Evolutionary conservation across 1,284 basidiomycete species (phyloP).

Genomic region (Schizophyllum amplum): DNA sequence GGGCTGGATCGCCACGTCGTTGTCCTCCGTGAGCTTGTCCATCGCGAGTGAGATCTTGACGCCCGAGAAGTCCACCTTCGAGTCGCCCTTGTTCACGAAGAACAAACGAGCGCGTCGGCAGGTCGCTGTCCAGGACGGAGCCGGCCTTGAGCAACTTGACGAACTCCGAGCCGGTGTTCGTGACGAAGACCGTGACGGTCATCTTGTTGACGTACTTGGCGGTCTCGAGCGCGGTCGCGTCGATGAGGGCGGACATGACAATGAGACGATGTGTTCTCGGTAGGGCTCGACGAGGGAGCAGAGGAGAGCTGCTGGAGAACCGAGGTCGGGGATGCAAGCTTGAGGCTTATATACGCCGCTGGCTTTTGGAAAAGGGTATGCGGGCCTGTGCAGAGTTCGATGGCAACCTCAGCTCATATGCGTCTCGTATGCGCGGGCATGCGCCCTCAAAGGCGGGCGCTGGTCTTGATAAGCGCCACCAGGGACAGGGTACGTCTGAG

Average conservation of each 20-base stretch:
- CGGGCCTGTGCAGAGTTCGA: no score
- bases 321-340: neutral
- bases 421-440: no score
- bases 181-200: slow-evolving; percentile 30
- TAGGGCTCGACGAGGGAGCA: neutral
- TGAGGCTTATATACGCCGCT: neutral
- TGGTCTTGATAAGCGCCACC: no score
- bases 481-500: no score
- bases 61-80: slow-evolving; percentile 33
- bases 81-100: slow-evolving; percentile 29
- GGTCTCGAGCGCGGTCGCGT: slow-evolving; percentile 19
- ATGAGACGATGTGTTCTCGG: neutral
- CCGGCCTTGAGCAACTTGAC: slow-evolving; percentile 34
- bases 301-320: neutral
- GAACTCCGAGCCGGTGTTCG: slow-evolving; percentile 28
- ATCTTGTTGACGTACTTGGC: slow-evolving; percentile 30
- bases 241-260: slow-evolving; percentile 12
- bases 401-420: no score
- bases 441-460: no score
- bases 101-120: slow-evolving; percentile 39
- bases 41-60: slow-evolving; percentile 23
- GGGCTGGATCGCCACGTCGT: no score
- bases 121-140: slow-evolving; percentile 32
- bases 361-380: no score
- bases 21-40: slow-evolving; percentile 25